Base-by-base conservation (phyloP, 208 protist species). In the Leishmania gerbilli region DNA sequence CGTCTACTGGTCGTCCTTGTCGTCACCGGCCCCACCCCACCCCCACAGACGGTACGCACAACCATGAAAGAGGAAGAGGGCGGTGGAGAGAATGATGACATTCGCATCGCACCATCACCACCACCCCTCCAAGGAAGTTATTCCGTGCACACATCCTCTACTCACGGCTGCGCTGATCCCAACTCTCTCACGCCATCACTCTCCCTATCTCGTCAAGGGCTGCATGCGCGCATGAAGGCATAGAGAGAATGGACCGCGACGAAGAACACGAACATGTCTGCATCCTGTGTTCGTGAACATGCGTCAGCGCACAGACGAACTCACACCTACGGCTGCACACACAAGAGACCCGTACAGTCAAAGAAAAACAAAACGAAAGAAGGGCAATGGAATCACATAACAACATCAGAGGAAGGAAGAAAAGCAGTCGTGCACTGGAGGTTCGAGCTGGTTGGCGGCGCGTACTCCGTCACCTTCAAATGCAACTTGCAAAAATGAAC, bases 381-480 rank as follows among this genome's bases (percentile, higher is more conserved):
- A 72, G 71, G 45, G 19, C 11, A 45, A 72, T 21, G 62, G 5
- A 40, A 21, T 34, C 27, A 21, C 62, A 67, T 15, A 27, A 42
- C 34, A 71, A 9, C n/a, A 58, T n/a, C 21, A 71, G n/a, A 79
- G 11, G 64, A 72, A 51, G 15, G 40, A 34, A 31, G 68, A 27
- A 74, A 4, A 51, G 68, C n/a, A 40, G 31, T 21, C 15, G 62
- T 67, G 62, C 62, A 67, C 15, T 34, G 62, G 15, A 37, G 62
- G 62, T 37, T 40, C 27, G 62, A 67, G 31, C 62, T 37, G 62
- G 62, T 67, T 67, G 62, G 62, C 62, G 62, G 31, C 62, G 31
- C 62, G 62, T 67, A 67, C 62, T 67, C 58, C 58, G 62, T 67
- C 31, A 67, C 62, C 31, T 67, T 67, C 62, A n/a, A 40, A 67